Evolutionary conservation across 345 rosid genomes (phyloP).

Genomic region (Hypericum androsaemum): DNA sequence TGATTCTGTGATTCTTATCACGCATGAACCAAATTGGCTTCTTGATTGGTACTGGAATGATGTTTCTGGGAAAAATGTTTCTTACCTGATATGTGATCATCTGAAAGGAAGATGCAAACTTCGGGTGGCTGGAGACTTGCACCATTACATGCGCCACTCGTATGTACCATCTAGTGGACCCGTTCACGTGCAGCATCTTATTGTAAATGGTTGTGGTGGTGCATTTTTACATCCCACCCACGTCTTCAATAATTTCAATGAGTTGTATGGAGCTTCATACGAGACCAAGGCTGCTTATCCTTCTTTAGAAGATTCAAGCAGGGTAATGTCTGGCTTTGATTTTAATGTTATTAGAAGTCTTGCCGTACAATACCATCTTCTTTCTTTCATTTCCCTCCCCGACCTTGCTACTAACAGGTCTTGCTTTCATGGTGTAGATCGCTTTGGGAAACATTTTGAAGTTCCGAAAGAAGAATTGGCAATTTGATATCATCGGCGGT

Average conservation of each 20-base stretch:
- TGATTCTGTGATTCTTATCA: slow-evolving; percentile 76
- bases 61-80: slow-evolving; percentile 71
- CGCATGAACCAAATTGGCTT: slow-evolving; percentile 98
- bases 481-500: slow-evolving; percentile 96
- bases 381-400: not conserved
- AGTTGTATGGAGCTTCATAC: slow-evolving; percentile 48
- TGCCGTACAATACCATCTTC: not conserved
- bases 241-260: slow-evolving; percentile 68
- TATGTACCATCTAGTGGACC: slow-evolving; percentile 65
- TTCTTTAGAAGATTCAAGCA: slow-evolving; percentile 90
- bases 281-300: slow-evolving; percentile 88
- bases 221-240: slow-evolving; percentile 99
- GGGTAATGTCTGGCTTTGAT: slow-evolving; percentile 37
- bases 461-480: slow-evolving; percentile 99
- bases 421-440: slow-evolving; percentile 44
- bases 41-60: slow-evolving; percentile 90
- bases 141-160: slow-evolving; percentile 97
- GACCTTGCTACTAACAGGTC: not conserved
- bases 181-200: slow-evolving; percentile 69
- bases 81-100: slow-evolving; percentile 66
- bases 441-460: slow-evolving; percentile 98
- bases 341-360: slow-evolving; percentile 8
- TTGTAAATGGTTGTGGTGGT: slow-evolving; percentile 97
- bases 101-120: slow-evolving; percentile 90
- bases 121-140: slow-evolving; percentile 93